Evolutionary conservation across 495 filamentous ascomycete genomes (phyloP).

Genomic region (Talaromyces trachyspermus): DNA sequence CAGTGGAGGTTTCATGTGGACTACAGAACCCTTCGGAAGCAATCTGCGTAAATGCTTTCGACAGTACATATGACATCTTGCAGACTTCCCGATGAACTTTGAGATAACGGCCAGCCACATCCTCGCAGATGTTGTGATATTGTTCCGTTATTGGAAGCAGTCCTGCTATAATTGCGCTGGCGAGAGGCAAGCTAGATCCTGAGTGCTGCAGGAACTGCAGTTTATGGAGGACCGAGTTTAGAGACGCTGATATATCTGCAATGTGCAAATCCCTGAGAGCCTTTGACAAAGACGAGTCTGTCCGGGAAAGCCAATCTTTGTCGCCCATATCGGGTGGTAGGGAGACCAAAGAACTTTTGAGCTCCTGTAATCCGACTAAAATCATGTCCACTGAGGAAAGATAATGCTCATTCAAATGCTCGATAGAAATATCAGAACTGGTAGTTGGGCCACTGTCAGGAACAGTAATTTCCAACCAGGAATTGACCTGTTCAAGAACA

Average conservation of each 20-base stretch:
- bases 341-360: slow-evolving; percentile 40
- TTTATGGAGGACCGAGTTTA: slow-evolving; percentile 42
- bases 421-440: slow-evolving; percentile 15
- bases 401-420: slow-evolving; percentile 48
- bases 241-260: slow-evolving; percentile 41
- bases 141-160: slow-evolving; percentile 67
- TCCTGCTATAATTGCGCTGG: slow-evolving; percentile 55
- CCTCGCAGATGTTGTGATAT: slow-evolving; percentile 54
- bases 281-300: slow-evolving; percentile 48
- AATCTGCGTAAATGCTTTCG: slow-evolving; percentile 67
- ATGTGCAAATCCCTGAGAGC: slow-evolving; percentile 53
- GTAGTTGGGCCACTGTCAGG: background rate
- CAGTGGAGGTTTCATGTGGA: slow-evolving; percentile 67
- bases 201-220: slow-evolving; percentile 42
- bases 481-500: slow-evolving; percentile 51
- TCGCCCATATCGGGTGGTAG: slow-evolving; percentile 52
- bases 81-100: slow-evolving; percentile 59
- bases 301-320: slow-evolving; percentile 52
- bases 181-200: slow-evolving; percentile 31
- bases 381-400: slow-evolving; percentile 55
- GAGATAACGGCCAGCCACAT: slow-evolving; percentile 43
- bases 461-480: slow-evolving; percentile 26
- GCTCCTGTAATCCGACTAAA: slow-evolving; percentile 65
- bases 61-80: slow-evolving; percentile 65
- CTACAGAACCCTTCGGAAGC: slow-evolving; percentile 83